Percentiles rank a stretch among this genome's conserved stretches.
Evolutionary conservation across 2,329 filamentous ascomycete species (phyloP).

Genomic region (Gremmenia infestans): DNA sequence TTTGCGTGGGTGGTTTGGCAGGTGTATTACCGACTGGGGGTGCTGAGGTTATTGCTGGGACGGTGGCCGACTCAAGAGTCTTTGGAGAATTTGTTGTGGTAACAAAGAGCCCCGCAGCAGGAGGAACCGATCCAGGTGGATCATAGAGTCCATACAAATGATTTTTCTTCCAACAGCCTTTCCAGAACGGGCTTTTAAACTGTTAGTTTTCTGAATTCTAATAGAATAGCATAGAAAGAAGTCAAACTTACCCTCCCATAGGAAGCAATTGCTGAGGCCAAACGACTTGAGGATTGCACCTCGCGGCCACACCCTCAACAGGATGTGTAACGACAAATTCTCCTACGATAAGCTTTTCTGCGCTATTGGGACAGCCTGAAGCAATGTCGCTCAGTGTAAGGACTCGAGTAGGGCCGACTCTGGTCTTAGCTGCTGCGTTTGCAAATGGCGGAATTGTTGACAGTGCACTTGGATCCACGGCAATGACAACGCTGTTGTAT

Average conservation of each 20-base stretch:
- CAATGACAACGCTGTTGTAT: conserved; percentile 29
- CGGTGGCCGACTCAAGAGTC: neutral
- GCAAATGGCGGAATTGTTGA: conserved; percentile 31
- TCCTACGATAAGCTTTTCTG: conserved; percentile 1
- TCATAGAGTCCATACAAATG: conserved; percentile 36
- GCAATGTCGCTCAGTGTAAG: conserved; percentile 34
- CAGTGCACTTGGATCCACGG: conserved; percentile 32
- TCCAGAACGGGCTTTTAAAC: conserved; percentile 27
- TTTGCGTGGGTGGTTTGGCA: neutral
- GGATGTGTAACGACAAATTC: conserved; percentile 10
- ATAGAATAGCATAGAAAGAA: neutral
- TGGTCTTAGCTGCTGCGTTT: conserved; percentile 20
- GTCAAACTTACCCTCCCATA: conserved; percentile 15
- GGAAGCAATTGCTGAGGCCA: conserved; percentile 15
- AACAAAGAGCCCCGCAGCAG: conserved; percentile 25
- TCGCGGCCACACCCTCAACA: conserved; percentile 9
- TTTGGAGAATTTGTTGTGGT: conserved; percentile 13
- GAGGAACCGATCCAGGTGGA: conserved; percentile 36
- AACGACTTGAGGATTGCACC: conserved; percentile 18
- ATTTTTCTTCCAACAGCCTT: conserved; percentile 34
- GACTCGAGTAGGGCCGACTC: conserved; percentile 19
- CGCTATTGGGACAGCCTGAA: conserved; percentile 24
- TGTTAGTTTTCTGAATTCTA: neutral
- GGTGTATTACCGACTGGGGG: neutral
- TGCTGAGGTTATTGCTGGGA: neutral